phyloP scores from a whole-genome alignment of 768 basidiomycete genomes.

The Leccinellum rugosiceps region DNA sequence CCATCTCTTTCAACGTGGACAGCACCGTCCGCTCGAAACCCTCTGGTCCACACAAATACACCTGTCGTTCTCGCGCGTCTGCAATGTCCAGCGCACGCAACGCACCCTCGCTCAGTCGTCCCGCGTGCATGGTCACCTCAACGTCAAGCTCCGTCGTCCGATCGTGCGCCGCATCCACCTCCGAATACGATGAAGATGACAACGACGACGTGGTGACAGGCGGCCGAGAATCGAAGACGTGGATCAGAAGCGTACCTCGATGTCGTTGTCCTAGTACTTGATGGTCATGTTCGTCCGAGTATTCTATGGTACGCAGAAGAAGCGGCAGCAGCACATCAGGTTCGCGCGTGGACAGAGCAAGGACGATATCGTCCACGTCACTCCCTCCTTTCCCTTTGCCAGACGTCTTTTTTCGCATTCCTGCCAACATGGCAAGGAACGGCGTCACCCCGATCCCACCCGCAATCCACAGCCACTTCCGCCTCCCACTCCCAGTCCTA shows the following conservation, averaged over 20 bases:
- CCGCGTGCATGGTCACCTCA: slow-evolving; percentile 14
- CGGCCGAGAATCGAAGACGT: slow-evolving; percentile 36
- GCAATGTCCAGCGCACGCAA: slow-evolving; percentile 5
- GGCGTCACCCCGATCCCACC: slow-evolving; percentile 68
- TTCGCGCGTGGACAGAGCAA: slow-evolving; percentile 53
- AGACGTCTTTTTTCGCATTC: slow-evolving; percentile 3
- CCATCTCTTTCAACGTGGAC: slow-evolving; percentile 33
- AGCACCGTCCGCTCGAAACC: slow-evolving; percentile 41
- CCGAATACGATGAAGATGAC: not conserved
- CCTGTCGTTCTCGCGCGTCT: slow-evolving; percentile 24
- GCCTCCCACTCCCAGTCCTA: not conserved
- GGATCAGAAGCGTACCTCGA: slow-evolving; percentile 29
- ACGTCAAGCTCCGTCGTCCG: slow-evolving; percentile 16
- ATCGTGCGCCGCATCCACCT: not conserved
- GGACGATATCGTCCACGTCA: slow-evolving; percentile 35
- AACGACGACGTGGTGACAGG: not conserved
- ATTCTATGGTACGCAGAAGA: slow-evolving; percentile 7
- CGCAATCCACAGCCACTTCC: slow-evolving; percentile 50
- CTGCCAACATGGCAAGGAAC: slow-evolving; percentile 53
- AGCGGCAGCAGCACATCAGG: slow-evolving; percentile 49
- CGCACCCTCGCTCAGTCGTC: slow-evolving; percentile 15
- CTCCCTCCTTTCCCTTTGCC: not conserved
- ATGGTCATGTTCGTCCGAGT: not conserved
- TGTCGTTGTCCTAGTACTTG: not conserved
- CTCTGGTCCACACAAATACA: slow-evolving; percentile 51